Base-by-base conservation (phyloP, 164 flowering plant genomes). In the Euptelea pleiosperma region DNA sequence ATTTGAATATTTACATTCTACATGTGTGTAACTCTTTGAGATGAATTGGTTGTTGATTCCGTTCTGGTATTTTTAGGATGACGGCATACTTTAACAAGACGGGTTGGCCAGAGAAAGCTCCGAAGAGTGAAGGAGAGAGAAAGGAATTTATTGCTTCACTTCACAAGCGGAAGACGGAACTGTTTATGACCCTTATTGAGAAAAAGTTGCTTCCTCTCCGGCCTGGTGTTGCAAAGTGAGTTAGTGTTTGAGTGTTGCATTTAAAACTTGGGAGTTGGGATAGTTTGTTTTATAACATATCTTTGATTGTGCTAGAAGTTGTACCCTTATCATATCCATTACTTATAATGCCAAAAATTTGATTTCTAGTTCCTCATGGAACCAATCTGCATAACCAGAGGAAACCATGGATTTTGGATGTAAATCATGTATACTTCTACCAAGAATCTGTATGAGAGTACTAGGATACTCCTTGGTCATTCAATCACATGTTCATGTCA, bases 191-290 rank as follows among this genome's bases (percentile, higher is more conserved):
- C 40, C 96, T 93, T 43, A 87, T 93, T 63, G 97, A 93, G 84
- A 89, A 93, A 64, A 83, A 82, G 70, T 71, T 89, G 74, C 81
- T 93, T 56, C 98, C 97, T 48, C 92, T 93, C 64, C 83, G 98
- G n/a, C 98, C 98, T 11, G 96, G 98, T 43, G 97, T 93, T 56
- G 87, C 96, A 68, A 87, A 89, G 98, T 92, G 29, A 46, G 89
- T 74, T 55, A 39, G 37, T 25, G 8, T 24, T 55, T 47, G 37
- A 47, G 45, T 48, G 15, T 10, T 48, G 34, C 25, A 3, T 35
- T 55, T 40, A 19, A 35, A 28, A n/a, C n/a, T n/a, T n/a, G n/a
- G n/a, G n/a, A n/a, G n/a, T n/a, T n/a, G n/a, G n/a, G n/a, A n/a
- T n/a, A n/a, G n/a, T n/a, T n/a, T n/a, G n/a, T n/a, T n/a, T n/a